Evolutionary conservation across 116 monocot genomes (phyloP).

Genomic region (Phalaenopsis hybrid): DNA sequence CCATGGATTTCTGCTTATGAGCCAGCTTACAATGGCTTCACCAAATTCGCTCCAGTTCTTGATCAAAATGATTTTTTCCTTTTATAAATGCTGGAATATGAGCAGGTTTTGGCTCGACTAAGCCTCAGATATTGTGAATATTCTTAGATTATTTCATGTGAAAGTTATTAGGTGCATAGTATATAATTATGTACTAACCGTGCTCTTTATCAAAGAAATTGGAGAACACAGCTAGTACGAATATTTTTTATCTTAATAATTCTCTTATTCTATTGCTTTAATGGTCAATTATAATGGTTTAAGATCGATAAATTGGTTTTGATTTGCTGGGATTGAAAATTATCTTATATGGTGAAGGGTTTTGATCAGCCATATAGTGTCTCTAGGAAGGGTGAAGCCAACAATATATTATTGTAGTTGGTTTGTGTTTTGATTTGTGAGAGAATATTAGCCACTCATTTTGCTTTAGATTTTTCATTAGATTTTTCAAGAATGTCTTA

Average conservation of each 20-base stretch:
- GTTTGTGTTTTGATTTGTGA: neutral
- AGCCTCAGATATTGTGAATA: neutral
- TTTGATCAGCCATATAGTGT: neutral
- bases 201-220: no score
- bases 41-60: neutral
- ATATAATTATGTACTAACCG: no score
- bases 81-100: neutral
- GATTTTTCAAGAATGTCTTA: neutral
- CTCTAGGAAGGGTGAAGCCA: no score
- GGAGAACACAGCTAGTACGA: no score
- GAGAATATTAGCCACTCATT: neutral
- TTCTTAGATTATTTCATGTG: neutral
- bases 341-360: no score
- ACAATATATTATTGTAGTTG: neutral
- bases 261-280: no score
- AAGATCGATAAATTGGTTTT: no score
- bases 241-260: no score
- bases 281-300: no score
- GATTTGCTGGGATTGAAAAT: no score
- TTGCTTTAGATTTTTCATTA: neutral
- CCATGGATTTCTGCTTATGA: conserved; percentile 6
- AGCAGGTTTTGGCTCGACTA: neutral
- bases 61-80: neutral
- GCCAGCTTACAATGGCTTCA: conserved; percentile 2
- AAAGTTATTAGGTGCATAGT: no score